Conservation (phyloP, 768 basidiomycete species). For the Rhizopogon vinicolor region DNA sequence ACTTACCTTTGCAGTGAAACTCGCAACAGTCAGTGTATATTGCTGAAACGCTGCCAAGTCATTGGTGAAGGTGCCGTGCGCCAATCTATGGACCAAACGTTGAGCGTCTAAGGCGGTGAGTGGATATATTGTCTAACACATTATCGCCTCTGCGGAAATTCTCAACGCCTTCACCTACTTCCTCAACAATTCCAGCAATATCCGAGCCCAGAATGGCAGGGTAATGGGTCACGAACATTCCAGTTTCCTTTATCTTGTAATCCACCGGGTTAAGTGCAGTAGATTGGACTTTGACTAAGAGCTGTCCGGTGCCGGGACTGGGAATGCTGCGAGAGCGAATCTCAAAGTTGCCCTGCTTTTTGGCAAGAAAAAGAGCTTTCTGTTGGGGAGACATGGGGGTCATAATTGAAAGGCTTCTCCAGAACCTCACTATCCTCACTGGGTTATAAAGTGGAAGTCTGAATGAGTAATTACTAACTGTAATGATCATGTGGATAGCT, state of each 20-base stretch:
- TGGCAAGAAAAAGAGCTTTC: constrained; percentile 21
- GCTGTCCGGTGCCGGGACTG: constrained; percentile 31
- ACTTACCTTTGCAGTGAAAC: constrained; percentile 34
- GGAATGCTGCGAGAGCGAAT: constrained; percentile 23
- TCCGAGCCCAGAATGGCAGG: constrained; percentile 33
- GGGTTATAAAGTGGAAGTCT: neutral
- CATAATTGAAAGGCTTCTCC: too few relatives aligned
- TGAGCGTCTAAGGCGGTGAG: constrained; percentile 12
- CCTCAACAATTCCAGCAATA: constrained; percentile 35
- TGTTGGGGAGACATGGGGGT: constrained; percentile 24
- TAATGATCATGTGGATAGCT: neutral
- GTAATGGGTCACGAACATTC: constrained; percentile 26
- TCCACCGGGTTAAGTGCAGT: constrained; percentile 43
- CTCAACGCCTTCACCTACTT: constrained; percentile 33
- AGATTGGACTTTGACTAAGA: constrained; percentile 37
- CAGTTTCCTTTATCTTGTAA: constrained; percentile 32
- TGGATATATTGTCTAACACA: constrained; percentile 24
- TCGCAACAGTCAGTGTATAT: constrained; percentile 28
- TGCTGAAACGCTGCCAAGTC: constrained; percentile 36
- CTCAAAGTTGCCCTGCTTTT: constrained; percentile 23
- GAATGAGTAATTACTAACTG: too few relatives aligned
- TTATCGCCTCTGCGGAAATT: constrained; percentile 33
- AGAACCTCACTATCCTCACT: too few relatives aligned
- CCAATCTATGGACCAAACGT: constrained; percentile 21
- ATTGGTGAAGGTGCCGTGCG: constrained; percentile 22